phyloP scores from a whole-genome alignment of 2,329 filamentous ascomycete species.

The Calonectria multiphialidica region DNA sequence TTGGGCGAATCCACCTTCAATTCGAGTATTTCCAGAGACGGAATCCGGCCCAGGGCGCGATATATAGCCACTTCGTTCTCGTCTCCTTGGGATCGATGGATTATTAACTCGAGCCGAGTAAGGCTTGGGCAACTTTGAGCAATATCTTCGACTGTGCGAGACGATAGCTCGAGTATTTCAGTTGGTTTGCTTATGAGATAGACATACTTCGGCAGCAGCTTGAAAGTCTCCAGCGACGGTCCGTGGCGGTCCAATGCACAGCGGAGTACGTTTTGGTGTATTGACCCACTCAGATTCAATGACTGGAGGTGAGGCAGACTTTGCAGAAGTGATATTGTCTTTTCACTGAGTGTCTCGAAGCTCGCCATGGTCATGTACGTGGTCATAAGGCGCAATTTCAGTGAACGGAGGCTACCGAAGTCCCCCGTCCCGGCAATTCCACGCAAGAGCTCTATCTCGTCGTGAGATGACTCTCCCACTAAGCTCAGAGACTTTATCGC shows the following conservation, averaged over 20 bases:
- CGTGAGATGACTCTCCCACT: fast-evolving
- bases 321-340: background rate
- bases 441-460: background rate
- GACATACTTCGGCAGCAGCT: background rate
- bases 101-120: background rate
- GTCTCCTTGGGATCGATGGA: background rate
- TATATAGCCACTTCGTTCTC: background rate
- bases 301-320: background rate
- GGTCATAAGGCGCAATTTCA: background rate
- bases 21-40: background rate
- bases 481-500: background rate
- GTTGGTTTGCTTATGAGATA: background rate
- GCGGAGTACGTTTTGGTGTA: background rate
- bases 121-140: background rate
- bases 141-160: background rate
- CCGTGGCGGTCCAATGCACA: background rate
- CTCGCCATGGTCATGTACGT: too few relatives aligned
- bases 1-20: background rate
- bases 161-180: background rate
- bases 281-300: background rate
- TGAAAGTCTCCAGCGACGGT: background rate
- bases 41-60: background rate
- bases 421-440: background rate
- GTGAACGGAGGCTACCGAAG: background rate
- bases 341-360: background rate